Base-by-base conservation (phyloP, 768 basidiomycete species). In the Rubroboletus satanas region DNA sequence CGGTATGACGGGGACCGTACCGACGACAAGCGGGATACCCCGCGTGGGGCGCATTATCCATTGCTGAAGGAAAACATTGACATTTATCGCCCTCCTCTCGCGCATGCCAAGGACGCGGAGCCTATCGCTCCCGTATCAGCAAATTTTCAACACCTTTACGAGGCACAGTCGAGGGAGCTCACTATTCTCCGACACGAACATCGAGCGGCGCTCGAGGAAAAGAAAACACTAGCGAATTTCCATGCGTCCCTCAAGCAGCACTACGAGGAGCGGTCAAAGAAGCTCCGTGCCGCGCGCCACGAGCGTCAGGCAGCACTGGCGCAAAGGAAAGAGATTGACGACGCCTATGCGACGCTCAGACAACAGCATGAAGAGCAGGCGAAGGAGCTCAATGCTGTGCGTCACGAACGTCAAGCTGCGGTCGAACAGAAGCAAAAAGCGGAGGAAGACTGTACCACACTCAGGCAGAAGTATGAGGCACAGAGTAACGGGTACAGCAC, bases 321-420 rank as follows among this genome's bases (percentile, higher is more conserved):
- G 10, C 37, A 52, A 7, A 50, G 33, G 18, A 55, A 55, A 14
- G 58, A 65, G 17, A 41, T 49, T 3, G 52, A 63, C 7, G 49
- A 55, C 3, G 55, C 56, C 2, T 46, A 60, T 23, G 35, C 28
- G 5, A 35, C 66, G 10, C 66, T 74, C 32, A 52, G 56, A 17
- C 59, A 56, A 15, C 56, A 26, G 50, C 51, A 12, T 35, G 67
- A 49, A 29, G 61, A 56, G 42, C 60, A 45, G 41, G 26, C 14
- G 26, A 48, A 48, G 56, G 54, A 52, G 10, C 38, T 69, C 41
- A n/a, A 51, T 5, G 28, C 18, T 1, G 6, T 51, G 18, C 51
- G 29, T 31, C 43, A 41, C 4, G 55, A 61, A 10, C 18, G 17
- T 31, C 55, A 45, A 39, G 37, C 43, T 35, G 43, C 21, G 9